Evolutionary conservation across 305 asterid genomes (phyloP).

Genomic region (Striga hermonthica): DNA sequence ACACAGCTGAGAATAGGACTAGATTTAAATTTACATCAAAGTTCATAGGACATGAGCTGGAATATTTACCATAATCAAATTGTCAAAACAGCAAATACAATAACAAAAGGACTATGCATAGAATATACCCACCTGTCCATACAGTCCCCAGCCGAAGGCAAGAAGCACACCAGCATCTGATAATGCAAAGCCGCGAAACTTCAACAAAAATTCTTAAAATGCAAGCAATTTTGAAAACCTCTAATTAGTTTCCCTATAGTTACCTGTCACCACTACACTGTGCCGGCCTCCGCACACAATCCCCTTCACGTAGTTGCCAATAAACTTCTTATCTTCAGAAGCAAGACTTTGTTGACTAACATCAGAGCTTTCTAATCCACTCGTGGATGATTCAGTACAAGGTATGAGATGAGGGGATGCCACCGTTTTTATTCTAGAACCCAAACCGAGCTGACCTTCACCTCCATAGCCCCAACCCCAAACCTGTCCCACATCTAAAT

Average conservation of each 20-base stretch:
- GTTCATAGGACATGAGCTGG: conserved; percentile 1
- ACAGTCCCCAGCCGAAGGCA: conserved; percentile 56
- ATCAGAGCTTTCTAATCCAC: conserved; percentile 33
- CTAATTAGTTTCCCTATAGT: not conserved
- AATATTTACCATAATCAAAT: conserved; percentile 7
- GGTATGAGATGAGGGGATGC: conserved; percentile 58
- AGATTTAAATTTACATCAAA: not conserved
- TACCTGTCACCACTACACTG: conserved; percentile 52
- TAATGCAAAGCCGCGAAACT: not conserved
- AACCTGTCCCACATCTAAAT: conserved; percentile 66
- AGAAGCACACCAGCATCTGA: conserved; percentile 52
- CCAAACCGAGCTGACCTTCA: conserved; percentile 58
- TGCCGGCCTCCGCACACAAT: conserved; percentile 58
- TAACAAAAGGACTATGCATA: not conserved
- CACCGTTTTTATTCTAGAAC: conserved; percentile 49
- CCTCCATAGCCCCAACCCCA: conserved; percentile 72
- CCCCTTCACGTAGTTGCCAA: conserved; percentile 39
- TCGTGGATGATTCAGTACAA: conserved; percentile 39
- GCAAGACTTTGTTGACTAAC: conserved; percentile 31
- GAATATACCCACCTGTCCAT: conserved; percentile 45
- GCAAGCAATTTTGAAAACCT: conserved; percentile 6
- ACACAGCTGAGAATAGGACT: not conserved
- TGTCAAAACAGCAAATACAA: conserved; percentile 5
- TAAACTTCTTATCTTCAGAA: conserved; percentile 29
- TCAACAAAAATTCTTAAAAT: conserved; percentile 5